Conservation (phyloP, 2,329 filamentous ascomycete species). For the Cladosporium phlei region DNA sequence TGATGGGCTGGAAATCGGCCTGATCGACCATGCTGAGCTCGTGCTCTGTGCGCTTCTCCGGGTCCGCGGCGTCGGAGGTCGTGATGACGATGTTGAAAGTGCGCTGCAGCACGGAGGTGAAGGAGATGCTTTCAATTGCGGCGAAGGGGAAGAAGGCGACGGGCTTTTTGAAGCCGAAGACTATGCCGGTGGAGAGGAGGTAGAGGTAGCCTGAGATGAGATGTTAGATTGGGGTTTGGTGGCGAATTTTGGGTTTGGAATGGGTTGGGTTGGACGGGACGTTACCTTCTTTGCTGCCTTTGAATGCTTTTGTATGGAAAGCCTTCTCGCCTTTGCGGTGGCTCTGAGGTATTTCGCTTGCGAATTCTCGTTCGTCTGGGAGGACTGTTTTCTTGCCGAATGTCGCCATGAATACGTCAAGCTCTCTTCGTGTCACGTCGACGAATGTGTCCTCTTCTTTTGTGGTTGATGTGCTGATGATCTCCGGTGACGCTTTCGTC, state of each 20-base stretch:
- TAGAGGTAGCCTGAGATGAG: slow-evolving; percentile 53
- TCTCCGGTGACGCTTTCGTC: slow-evolving; percentile 27
- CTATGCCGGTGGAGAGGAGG: slow-evolving; percentile 56
- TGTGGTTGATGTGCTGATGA: slow-evolving; percentile 14
- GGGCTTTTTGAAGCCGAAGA: slow-evolving; percentile 64
- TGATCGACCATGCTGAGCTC: slow-evolving; percentile 65
- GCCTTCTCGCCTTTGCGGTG: slow-evolving; percentile 60
- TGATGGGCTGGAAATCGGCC: slow-evolving; percentile 57
- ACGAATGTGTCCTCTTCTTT: slow-evolving; percentile 45
- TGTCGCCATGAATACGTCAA: slow-evolving; percentile 46
- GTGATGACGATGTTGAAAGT: slow-evolving; percentile 62
- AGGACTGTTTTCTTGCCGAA: slow-evolving; percentile 47
- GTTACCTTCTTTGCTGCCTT: slow-evolving; percentile 61
- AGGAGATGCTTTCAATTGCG: slow-evolving; percentile 55
- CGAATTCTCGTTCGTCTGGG: slow-evolving; percentile 54
- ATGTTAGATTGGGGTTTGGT: neutral
- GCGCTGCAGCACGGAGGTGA: slow-evolving; percentile 60
- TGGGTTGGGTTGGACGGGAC: neutral
- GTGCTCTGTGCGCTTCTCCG: slow-evolving; percentile 48
- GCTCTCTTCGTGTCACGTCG: slow-evolving; percentile 37
- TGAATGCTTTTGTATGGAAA: slow-evolving; percentile 59
- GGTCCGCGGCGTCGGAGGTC: slow-evolving; percentile 25
- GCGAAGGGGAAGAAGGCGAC: slow-evolving; percentile 59
- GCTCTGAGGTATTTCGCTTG: slow-evolving; percentile 55
- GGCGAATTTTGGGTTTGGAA: neutral